Conservation (phyloP, 2,329 filamentous ascomycete species). For the Epichloe bromicola region DNA sequence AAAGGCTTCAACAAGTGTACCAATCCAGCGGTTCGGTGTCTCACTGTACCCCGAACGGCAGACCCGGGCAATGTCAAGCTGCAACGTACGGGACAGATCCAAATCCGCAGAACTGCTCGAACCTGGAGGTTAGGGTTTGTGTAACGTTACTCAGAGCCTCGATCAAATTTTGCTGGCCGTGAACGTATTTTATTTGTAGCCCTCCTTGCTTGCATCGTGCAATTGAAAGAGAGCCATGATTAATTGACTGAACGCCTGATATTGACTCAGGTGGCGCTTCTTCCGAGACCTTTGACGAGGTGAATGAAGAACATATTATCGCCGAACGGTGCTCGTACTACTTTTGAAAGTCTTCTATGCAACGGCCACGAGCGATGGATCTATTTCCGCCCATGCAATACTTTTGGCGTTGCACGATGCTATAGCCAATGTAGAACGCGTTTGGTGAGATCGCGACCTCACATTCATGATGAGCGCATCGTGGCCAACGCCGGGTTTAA, state of each 20-base stretch:
- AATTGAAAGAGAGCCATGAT: background rate
- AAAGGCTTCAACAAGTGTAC: conserved; percentile 1
- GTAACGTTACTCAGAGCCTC: conserved; percentile 2
- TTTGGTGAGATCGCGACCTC: background rate
- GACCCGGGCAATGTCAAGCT: background rate
- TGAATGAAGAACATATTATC: background rate
- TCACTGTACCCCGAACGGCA: conserved; percentile 3
- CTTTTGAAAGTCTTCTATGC: background rate
- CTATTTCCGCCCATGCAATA: background rate
- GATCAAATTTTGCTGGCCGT: background rate
- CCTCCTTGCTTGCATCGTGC: background rate
- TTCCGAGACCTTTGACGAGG: background rate
- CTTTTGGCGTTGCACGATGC: background rate
- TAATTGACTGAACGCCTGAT: background rate
- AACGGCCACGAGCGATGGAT: background rate
- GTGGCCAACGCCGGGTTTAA: background rate
- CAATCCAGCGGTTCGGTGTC: conserved; percentile 4
- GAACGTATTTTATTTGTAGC: background rate
- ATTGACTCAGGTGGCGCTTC: background rate
- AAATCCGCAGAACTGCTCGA: background rate
- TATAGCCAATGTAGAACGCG: background rate
- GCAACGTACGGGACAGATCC: background rate
- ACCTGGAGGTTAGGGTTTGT: background rate
- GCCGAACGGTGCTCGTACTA: background rate
- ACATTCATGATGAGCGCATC: background rate